These are phyloP conservation scores for Rhodosporidiobolus odoratus DNA, from an alignment of 768 basidiomycete species.

Conservation along the genomic window DNA sequence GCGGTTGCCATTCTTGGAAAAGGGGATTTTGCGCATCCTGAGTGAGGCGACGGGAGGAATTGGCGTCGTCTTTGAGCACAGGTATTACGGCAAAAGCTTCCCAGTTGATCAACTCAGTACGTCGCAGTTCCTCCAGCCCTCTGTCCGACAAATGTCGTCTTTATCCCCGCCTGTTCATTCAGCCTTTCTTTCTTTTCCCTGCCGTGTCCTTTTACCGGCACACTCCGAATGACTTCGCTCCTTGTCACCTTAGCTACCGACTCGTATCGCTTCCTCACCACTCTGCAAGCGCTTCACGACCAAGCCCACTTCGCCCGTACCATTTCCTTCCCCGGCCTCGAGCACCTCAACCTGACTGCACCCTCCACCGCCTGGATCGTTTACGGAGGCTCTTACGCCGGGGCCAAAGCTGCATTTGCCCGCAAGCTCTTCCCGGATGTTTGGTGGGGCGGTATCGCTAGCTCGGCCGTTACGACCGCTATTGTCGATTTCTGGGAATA, in stretches of 20 bases:
- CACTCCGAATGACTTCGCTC: not conserved
- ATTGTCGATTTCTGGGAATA: constrained; percentile 77
- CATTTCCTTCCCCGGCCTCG: constrained; percentile 65
- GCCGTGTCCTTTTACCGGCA: not conserved
- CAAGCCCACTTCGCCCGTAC: constrained; percentile 84
- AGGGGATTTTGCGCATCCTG: constrained; percentile 80
- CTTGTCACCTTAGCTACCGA: constrained; percentile 28
- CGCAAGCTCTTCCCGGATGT: constrained; percentile 76
- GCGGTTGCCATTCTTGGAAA: constrained; percentile 58
- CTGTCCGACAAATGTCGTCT: too few species aligned
- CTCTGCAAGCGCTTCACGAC: constrained; percentile 82
- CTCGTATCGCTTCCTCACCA: constrained; percentile 68
- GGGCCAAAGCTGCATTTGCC: constrained; percentile 90
- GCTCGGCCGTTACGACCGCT: constrained; percentile 86
- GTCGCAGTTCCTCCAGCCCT: too few species aligned
- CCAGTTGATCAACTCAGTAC: constrained; percentile 66
- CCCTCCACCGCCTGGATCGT: constrained; percentile 48
- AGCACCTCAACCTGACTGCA: constrained; percentile 47
- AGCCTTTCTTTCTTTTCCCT: constrained; percentile 9
- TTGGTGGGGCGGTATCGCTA: constrained; percentile 84
- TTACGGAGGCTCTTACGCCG: constrained; percentile 68
- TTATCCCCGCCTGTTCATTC: too few species aligned
- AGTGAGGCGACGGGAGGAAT: constrained; percentile 78
- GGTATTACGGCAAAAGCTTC: constrained; percentile 67
- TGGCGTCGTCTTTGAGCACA: constrained; percentile 45